phyloP scores from a whole-genome alignment of 2,329 filamentous ascomycete species.

The Neodidymelliopsis sp. region DNA sequence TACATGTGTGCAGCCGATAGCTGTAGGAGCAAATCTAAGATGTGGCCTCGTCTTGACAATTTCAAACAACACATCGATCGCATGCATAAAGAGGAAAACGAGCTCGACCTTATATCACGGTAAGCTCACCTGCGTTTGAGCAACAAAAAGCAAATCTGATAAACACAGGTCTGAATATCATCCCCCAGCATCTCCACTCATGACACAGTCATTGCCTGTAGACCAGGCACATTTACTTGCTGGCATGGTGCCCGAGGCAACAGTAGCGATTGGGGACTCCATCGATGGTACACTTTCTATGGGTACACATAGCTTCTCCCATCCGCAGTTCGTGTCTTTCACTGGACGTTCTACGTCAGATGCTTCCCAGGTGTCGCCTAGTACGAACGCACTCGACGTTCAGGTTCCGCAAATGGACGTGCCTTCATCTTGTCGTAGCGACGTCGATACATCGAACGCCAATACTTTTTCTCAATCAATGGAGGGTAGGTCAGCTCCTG shows the following conservation, averaged over 20 bases:
- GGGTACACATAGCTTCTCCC: neutral
- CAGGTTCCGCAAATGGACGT: neutral
- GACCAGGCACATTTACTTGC: constrained; percentile 38
- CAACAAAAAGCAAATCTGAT: neutral
- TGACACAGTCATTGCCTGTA: neutral
- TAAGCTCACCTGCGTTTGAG: constrained; percentile 37
- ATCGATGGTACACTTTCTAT: neutral
- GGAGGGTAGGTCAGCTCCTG: neutral
- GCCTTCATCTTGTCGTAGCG: neutral
- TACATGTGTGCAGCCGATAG: constrained; percentile 66
- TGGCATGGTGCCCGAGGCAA: constrained; percentile 38
- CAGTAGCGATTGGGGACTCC: neutral
- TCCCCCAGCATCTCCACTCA: constrained; percentile 8
- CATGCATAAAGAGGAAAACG: constrained; percentile 65
- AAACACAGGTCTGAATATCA: constrained; percentile 37
- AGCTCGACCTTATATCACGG: constrained; percentile 56
- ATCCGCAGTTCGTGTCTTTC: constrained; percentile 1
- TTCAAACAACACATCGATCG: constrained; percentile 80
- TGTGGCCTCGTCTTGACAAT: constrained; percentile 85
- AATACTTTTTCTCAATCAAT: neutral
- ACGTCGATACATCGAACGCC: neutral
- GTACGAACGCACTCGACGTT: neutral
- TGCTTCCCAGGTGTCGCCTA: neutral
- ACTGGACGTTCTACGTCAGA: neutral
- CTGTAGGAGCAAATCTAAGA: constrained; percentile 69